A percentile compares a stretch with the other conserved stretches of the same genome.
phyloP scores from a whole-genome alignment of 139 green algal species.

The Chlorella sp. region DNA sequence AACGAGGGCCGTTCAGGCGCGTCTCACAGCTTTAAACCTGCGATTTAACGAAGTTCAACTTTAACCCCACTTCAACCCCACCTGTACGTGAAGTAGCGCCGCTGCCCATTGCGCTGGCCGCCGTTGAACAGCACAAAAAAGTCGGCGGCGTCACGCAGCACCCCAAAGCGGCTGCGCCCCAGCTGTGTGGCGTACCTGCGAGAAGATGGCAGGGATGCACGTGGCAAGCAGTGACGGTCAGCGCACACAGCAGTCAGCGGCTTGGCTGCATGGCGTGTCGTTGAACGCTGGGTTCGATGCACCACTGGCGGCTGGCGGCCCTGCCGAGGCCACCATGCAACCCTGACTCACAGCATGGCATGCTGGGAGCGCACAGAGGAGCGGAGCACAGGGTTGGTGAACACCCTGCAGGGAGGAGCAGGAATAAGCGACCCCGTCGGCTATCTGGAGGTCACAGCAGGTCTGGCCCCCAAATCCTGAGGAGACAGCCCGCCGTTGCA shows the following conservation, averaged over 20 bases:
- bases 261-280: neutral
- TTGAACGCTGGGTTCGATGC: too few species aligned
- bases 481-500: too few species aligned
- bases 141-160: neutral
- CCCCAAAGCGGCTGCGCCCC: constrained; percentile 2
- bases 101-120: constrained; percentile 25
- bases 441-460: too few species aligned
- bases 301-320: too few species aligned
- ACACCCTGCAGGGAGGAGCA: constrained; percentile 5
- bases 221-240: neutral
- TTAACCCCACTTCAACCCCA: too few species aligned
- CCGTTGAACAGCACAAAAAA: constrained; percentile 35
- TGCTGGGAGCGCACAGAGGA: constrained; percentile 28
- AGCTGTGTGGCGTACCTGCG: constrained; percentile 33
- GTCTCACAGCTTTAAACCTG: too few species aligned
- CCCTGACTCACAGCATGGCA: too few species aligned
- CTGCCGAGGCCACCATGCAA: too few species aligned
- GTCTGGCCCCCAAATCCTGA: too few species aligned
- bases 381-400: constrained; percentile 35
- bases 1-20: too few species aligned
- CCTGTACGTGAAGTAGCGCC: constrained; percentile 43
- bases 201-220: neutral
- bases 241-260: neutral
- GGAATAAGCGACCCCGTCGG: too few species aligned
- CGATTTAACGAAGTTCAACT: too few species aligned